Percentiles rank a stretch among this genome's conserved stretches.
These are phyloP conservation scores for Beta lomatogona DNA, from an alignment of 179 eudicot genomes.

Conservation along the genomic window DNA sequence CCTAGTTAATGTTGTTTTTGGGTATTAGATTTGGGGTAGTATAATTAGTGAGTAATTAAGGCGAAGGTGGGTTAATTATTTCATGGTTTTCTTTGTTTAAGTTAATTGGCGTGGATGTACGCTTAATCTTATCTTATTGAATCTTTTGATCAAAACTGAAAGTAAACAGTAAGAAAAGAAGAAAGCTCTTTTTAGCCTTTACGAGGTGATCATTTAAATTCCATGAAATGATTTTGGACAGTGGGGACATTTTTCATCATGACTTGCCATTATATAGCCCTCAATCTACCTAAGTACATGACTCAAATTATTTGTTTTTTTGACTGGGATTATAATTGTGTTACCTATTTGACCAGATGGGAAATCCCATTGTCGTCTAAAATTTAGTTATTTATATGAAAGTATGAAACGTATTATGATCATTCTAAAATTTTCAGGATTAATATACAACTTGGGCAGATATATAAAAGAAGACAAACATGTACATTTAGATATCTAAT, in stretches of 20 bases:
- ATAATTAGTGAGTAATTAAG: neutral
- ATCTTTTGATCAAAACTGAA: conserved; percentile 16
- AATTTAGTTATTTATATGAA: no score
- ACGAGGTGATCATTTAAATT: conserved; percentile 32
- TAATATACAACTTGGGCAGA: no score
- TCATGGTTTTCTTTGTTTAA: neutral
- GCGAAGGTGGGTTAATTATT: neutral
- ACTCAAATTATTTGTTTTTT: conserved; percentile 29
- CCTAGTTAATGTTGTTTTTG: neutral
- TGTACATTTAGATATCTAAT: no score
- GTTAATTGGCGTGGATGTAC: conserved; percentile 10
- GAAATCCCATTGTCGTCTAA: neutral
- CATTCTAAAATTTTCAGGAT: no score
- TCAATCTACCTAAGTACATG: conserved; percentile 35
- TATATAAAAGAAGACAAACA: no score
- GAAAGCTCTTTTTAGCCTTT: conserved; percentile 20
- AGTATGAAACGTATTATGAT: no score
- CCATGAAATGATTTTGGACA: conserved; percentile 33
- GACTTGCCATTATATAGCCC: conserved; percentile 14
- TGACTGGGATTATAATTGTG: conserved; percentile 2
- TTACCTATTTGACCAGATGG: conserved; percentile 29
- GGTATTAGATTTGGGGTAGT: neutral
- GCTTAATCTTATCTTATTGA: conserved; percentile 11
- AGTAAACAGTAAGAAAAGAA: conserved; percentile 29
- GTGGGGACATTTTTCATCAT: conserved; percentile 34